A percentile compares a stretch with the other conserved stretches of the same genome.
These are phyloP conservation scores for Zasmidium citrigriseum DNA, from an alignment of 2,329 filamentous ascomycete species.

Conservation along the genomic window DNA sequence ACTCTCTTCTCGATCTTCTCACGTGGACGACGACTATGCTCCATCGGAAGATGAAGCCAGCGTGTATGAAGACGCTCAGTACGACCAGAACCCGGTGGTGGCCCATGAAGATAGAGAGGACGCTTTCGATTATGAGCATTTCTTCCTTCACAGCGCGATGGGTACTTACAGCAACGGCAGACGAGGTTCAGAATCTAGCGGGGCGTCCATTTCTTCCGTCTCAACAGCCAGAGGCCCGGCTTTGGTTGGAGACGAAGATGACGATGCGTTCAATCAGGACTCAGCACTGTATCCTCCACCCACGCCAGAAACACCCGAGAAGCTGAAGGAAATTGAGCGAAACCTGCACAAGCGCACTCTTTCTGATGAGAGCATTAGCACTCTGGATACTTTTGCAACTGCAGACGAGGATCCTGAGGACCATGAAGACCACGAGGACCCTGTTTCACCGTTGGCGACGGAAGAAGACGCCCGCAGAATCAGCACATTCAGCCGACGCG, in stretches of 20 bases:
- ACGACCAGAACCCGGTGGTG: slow-evolving; percentile 32
- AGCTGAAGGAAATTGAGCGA: slow-evolving; percentile 35
- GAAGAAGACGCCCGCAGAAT: slow-evolving; percentile 9
- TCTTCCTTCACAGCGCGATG: slow-evolving; percentile 91
- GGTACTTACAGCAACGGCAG: slow-evolving; percentile 66
- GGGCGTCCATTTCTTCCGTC: slow-evolving; percentile 48
- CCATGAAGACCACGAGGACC: slow-evolving; percentile 3
- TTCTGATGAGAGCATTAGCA: slow-evolving; percentile 63
- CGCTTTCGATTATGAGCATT: slow-evolving; percentile 95
- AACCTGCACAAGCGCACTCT: slow-evolving; percentile 48
- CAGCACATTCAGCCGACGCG: slow-evolving; percentile 8
- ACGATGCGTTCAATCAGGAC: slow-evolving; percentile 22
- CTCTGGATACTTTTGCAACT: slow-evolving; percentile 63
- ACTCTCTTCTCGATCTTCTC: slow-evolving; percentile 18
- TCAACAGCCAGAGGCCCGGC: slow-evolving; percentile 49
- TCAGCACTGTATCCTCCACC: slow-evolving; percentile 26
- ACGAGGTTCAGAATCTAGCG: slow-evolving; percentile 23
- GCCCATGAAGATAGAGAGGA: slow-evolving; percentile 90
- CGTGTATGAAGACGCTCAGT: slow-evolving; percentile 48
- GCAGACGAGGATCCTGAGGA: slow-evolving; percentile 59
- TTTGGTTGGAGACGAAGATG: slow-evolving; percentile 15
- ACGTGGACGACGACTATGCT: slow-evolving; percentile 17
- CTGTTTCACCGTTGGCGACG: slow-evolving; percentile 3
- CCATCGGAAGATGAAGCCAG: slow-evolving; percentile 32
- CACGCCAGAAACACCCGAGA: slow-evolving; percentile 36